A percentile compares a stretch with the other conserved stretches of the same genome.
Evolutionary conservation across 2,329 filamentous ascomycete species (phyloP).

Genomic region (Annulohypoxylon truncatum): DNA sequence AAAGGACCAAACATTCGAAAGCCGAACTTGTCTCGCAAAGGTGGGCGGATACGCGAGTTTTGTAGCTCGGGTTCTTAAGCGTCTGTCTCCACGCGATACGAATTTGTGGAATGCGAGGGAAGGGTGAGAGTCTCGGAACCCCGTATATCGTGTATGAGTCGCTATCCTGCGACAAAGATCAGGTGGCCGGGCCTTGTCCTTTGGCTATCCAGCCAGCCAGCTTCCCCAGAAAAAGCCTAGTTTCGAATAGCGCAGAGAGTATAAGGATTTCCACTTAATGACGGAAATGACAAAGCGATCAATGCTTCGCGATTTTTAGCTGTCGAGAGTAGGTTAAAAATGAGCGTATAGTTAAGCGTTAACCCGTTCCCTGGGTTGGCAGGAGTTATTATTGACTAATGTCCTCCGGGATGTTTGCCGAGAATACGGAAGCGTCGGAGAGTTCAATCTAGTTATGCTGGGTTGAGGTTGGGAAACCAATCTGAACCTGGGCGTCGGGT

Average conservation of each 20-base stretch:
- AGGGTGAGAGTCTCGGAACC: slow-evolving; percentile 44
- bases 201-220: slow-evolving; percentile 2
- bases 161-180: slow-evolving; percentile 42
- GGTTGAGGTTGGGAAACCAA: slow-evolving; percentile 2
- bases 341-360: slow-evolving; percentile 3
- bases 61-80: slow-evolving; percentile 44
- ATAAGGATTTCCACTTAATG: slow-evolving; percentile 12
- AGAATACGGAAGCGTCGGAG: slow-evolving; percentile 38
- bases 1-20: slow-evolving; percentile 31
- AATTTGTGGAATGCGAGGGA: slow-evolving; percentile 48
- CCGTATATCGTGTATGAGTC: slow-evolving; percentile 40
- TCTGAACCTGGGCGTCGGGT: slow-evolving; percentile 2
- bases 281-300: not conserved
- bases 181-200: slow-evolving; percentile 32
- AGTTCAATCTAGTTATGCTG: slow-evolving; percentile 26
- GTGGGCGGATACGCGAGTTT: slow-evolving; percentile 46
- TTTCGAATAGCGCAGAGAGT: slow-evolving; percentile 5
- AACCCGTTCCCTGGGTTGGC: slow-evolving; percentile 5
- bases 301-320: not conserved
- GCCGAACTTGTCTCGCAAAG: slow-evolving; percentile 35
- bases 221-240: slow-evolving; percentile 15
- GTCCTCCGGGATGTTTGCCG: slow-evolving; percentile 14
- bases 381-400: slow-evolving; percentile 12
- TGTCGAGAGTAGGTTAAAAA: not conserved
- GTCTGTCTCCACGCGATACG: slow-evolving; percentile 48